phyloP scores from a whole-genome alignment of 441 rosid genomes.

The Viola pubescens region DNA sequence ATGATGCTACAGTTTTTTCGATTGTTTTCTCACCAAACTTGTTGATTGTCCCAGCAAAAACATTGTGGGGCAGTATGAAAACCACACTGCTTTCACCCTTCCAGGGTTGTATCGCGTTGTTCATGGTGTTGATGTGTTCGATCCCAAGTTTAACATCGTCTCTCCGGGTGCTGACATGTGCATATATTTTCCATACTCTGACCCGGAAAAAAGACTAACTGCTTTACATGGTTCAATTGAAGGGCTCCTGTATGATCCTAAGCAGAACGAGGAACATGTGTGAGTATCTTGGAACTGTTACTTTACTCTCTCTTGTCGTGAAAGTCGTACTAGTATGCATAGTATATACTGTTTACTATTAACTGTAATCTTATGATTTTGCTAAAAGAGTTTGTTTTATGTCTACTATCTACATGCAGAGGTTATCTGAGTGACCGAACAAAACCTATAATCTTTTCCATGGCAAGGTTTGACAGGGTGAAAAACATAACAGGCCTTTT shows the following conservation, averaged over 20 bases:
- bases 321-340: neutral
- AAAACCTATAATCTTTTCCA: constrained; percentile 60
- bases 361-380: neutral
- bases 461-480: constrained; percentile 66
- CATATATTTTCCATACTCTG: constrained; percentile 52
- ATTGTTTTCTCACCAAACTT: constrained; percentile 5
- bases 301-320: neutral
- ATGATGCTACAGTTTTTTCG: neutral
- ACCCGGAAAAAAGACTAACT: constrained; percentile 47
- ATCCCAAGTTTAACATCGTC: constrained; percentile 68
- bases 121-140: constrained; percentile 60
- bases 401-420: constrained; percentile 24
- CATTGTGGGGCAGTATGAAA: constrained; percentile 60
- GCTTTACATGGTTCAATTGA: constrained; percentile 52
- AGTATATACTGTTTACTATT: neutral
- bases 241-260: constrained; percentile 43
- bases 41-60: constrained; percentile 40
- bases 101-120: constrained; percentile 64
- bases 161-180: constrained; percentile 71
- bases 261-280: constrained; percentile 55
- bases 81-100: constrained; percentile 69
- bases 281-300: constrained; percentile 21
- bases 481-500: constrained; percentile 60
- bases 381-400: neutral
- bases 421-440: constrained; percentile 38